phyloP scores from a whole-genome alignment of 306 rosid species.

The Adenanthera pavonina region DNA sequence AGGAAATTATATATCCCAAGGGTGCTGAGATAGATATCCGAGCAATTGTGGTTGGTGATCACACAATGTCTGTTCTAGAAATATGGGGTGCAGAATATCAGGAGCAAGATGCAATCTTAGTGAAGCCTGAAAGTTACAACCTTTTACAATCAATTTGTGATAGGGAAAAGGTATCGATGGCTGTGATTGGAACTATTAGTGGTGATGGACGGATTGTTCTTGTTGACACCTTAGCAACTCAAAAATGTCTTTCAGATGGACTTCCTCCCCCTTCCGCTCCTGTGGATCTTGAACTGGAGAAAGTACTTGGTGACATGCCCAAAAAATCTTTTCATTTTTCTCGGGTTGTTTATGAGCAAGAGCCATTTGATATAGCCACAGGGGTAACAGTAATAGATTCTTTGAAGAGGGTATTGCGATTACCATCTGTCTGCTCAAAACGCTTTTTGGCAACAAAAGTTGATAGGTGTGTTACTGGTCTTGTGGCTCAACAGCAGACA shows the following conservation, averaged over 20 bases:
- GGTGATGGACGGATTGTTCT: slow-evolving; percentile 77
- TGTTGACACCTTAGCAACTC: slow-evolving; percentile 70
- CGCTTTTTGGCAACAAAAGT: slow-evolving; percentile 80
- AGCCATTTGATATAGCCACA: slow-evolving; percentile 86
- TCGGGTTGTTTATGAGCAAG: slow-evolving; percentile 57
- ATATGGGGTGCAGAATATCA: slow-evolving; percentile 98
- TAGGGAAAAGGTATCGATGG: slow-evolving; percentile 90
- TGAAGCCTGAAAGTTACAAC: slow-evolving; percentile 73
- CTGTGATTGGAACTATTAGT: slow-evolving; percentile 81
- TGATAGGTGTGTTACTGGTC: slow-evolving; percentile 88
- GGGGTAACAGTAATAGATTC: slow-evolving; percentile 64
- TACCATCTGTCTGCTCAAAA: slow-evolving; percentile 85
- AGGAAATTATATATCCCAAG: slow-evolving; percentile 83
- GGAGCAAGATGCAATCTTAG: slow-evolving; percentile 92
- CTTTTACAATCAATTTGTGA: slow-evolving; percentile 72
- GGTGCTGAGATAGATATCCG: slow-evolving; percentile 84
- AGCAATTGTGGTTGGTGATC: slow-evolving; percentile 82
- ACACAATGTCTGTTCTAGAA: slow-evolving; percentile 90
- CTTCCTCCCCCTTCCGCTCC: slow-evolving; percentile 77
- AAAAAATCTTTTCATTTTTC: slow-evolving; percentile 70
- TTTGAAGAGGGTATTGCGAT: slow-evolving; percentile 78
- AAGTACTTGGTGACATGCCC: slow-evolving; percentile 96
- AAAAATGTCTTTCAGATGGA: slow-evolving; percentile 54
- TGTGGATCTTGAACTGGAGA: slow-evolving; percentile 87
- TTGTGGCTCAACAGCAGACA: slow-evolving; percentile 92